Percentiles rank a stretch among this genome's conserved stretches.
phyloP scores from a whole-genome alignment of 2,329 filamentous ascomycete genomes.

The Exophiala sideris region DNA sequence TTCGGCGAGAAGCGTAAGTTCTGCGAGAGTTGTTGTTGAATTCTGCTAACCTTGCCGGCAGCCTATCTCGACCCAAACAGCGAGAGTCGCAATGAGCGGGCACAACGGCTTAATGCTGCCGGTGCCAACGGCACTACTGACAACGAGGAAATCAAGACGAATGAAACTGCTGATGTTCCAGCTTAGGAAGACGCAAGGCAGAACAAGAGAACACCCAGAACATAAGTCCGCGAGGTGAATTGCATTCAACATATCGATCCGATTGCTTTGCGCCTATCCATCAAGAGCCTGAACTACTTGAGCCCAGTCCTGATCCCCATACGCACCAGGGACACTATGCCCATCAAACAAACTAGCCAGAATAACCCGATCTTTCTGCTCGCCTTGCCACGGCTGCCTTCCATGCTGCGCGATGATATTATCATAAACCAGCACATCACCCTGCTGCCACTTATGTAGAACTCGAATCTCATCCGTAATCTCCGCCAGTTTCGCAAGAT shows the following conservation, averaged over 20 bases:
- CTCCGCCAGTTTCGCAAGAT: conserved; percentile 40
- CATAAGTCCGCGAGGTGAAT: too few species aligned
- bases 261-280: conserved; percentile 10
- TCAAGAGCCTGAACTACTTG: conserved; percentile 46
- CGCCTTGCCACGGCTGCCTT: conserved; percentile 47
- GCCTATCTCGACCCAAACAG: conserved; percentile 23
- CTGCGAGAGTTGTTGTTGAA: neutral
- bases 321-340: conserved; percentile 43
- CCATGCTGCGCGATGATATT: conserved; percentile 51
- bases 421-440: conserved; percentile 50
- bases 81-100: conserved; percentile 20
- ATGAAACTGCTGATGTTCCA: neutral
- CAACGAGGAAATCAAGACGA: neutral
- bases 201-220: too few species aligned
- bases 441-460: conserved; percentile 47
- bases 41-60: conserved; percentile 2
- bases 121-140: neutral
- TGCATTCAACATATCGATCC: too few species aligned
- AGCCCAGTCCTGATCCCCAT: conserved; percentile 44
- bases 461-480: conserved; percentile 51
- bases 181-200: neutral
- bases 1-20: conserved; percentile 47
- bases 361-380: conserved; percentile 46
- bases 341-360: conserved; percentile 50
- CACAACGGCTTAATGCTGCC: neutral